Base-by-base conservation (phyloP, 2,329 filamentous ascomycete genomes). In the Colletotrichum sp. region DNA sequence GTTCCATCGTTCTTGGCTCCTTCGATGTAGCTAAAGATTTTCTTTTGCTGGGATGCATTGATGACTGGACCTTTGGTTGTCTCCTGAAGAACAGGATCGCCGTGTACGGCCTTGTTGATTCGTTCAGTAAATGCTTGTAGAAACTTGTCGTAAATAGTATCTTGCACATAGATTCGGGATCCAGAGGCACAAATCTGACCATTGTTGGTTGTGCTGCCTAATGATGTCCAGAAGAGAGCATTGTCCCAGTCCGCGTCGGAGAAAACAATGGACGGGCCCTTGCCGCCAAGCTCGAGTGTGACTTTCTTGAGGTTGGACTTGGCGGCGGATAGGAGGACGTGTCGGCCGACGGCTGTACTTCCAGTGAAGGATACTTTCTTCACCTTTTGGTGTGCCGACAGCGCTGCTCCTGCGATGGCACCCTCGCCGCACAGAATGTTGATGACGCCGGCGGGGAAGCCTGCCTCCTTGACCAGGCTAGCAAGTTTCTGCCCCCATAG, bases 61-160 rank as follows among this genome's bases (percentile, higher is more conserved):
- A 48, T 48, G 9, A 48, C 43, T 48, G 43, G 43, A 21, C 43
- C 43, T 48, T 48, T 48, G 43, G 43, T 48, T n/a, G 43, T 48
- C n/a, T 48, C 43, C 43, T 48, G 43, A 7, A 48, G n/a, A 13
- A 48, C 43, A 21, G 43, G 43, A 48, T 48, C 43, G 18, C 43
- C 43, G n/a, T 48, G 43, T 48, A 48, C 43, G n/a, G 43, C 43
- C 10, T 48, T 48, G n/a, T 13, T 48, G 10, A 48, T 48, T 48
- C 13, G 81, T 95, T 95, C 93, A 13, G 43, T 21, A 13, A 48
- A 48, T n/a, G 43, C 43, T n/a, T 48, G 43, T 7, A 48, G 43
- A 21, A 48, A 48, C n/a, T 21, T 48, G 43, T 48, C 43, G 43
- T 48, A 48, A 0, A 48, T 48, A 4, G 10, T 13, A 48, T 48